phyloP scores from a whole-genome alignment of 108 stramenopile species.

The Cyclotella baltica region DNA sequence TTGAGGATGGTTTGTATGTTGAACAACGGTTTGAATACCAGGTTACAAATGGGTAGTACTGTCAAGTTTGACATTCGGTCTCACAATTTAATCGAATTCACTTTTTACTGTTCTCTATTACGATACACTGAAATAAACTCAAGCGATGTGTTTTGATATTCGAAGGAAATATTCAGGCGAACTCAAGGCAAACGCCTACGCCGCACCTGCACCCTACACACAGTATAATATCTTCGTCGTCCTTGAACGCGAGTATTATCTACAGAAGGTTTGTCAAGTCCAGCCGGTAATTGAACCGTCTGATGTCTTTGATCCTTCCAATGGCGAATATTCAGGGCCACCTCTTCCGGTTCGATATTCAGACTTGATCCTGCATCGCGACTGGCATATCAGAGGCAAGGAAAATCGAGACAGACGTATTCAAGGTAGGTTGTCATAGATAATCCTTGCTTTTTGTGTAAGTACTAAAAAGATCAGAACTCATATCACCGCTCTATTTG shows the following conservation, averaged over 20 bases:
- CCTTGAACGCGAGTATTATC: slow-evolving; percentile 9
- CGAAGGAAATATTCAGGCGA: background rate
- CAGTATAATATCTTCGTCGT: slow-evolving; percentile 12
- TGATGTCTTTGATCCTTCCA: background rate
- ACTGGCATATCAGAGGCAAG: slow-evolving; percentile 18
- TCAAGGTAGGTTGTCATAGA: background rate
- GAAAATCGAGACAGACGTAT: background rate
- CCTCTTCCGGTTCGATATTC: slow-evolving; percentile 4
- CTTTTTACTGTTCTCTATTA: background rate
- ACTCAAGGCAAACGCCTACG: no score
- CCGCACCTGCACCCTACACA: slow-evolving; percentile 4
- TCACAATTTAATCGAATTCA: background rate
- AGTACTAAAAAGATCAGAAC: background rate
- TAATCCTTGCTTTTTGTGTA: background rate
- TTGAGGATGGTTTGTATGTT: background rate
- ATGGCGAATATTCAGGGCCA: background rate
- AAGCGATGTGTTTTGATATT: background rate
- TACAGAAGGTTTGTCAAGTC: background rate
- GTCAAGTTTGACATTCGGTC: background rate
- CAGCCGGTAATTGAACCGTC: background rate
- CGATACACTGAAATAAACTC: background rate
- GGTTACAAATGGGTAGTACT: background rate
- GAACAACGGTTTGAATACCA: background rate
- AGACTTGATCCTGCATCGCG: background rate
- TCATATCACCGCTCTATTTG: background rate